Conservation (phyloP, 1,284 basidiomycete species). For the Pseudozyma tsukubaensis region DNA sequence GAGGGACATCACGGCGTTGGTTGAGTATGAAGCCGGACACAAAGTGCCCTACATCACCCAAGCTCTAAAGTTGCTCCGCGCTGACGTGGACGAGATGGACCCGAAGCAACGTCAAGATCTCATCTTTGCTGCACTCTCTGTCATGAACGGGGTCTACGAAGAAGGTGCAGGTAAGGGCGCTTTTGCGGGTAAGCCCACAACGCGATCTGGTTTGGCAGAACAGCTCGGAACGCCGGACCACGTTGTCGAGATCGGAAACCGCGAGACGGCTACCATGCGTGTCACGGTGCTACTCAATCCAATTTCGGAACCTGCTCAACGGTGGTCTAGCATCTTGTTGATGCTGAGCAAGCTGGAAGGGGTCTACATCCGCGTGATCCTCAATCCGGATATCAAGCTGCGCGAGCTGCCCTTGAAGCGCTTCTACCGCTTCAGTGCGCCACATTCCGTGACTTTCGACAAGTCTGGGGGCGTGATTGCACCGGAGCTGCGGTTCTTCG, state of each 20-base stretch:
- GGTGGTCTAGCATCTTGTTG: conserved; percentile 77
- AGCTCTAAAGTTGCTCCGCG: conserved; percentile 21
- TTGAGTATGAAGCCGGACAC: conserved; percentile 44
- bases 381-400: conserved; percentile 53
- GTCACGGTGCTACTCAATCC: conserved; percentile 85
- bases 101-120: conserved; percentile 30
- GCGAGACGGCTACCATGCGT: conserved; percentile 77
- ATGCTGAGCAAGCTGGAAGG: conserved; percentile 49
- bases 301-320: conserved; percentile 83
- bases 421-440: conserved; percentile 88
- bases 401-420: conserved; percentile 86
- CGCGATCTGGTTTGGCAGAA: conserved; percentile 38
- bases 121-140: conserved; percentile 41
- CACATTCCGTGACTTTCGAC: conserved; percentile 76
- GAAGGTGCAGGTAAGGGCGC: conserved; percentile 25
- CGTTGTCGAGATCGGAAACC: conserved; percentile 76
- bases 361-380: conserved; percentile 53
- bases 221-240: conserved; percentile 25
- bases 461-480: conserved; percentile 73
- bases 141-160: conserved; percentile 46
- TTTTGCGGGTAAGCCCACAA: conserved; percentile 16
- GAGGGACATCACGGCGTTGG: conserved; percentile 39
- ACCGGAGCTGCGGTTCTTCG: conserved; percentile 43
- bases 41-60: conserved; percentile 43
- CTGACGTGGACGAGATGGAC: conserved; percentile 14